phyloP scores from a whole-genome alignment of 805 yeast genomes.

The Metschnikowia hibisci region DNA sequence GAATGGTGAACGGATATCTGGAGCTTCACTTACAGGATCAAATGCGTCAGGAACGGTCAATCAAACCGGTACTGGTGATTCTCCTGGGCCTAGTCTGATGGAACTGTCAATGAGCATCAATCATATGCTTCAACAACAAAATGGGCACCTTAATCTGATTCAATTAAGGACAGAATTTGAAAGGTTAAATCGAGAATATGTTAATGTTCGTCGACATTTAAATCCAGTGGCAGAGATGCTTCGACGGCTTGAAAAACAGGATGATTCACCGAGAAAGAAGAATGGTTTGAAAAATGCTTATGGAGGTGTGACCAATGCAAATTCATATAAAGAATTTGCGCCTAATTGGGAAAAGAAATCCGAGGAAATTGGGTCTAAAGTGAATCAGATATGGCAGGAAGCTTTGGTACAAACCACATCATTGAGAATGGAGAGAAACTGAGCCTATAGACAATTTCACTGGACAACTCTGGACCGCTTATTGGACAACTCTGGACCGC shows the following conservation, averaged over 20 bases:
- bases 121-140: constrained; percentile 20
- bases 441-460: constrained; percentile 2
- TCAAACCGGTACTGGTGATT: neutral
- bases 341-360: constrained; percentile 31
- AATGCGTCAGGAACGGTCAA: neutral
- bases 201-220: constrained; percentile 60
- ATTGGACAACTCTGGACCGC: too few relatives aligned
- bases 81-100: neutral
- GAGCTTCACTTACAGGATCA: neutral
- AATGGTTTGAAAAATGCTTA: constrained; percentile 10
- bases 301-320: constrained; percentile 18
- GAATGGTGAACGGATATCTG: constrained; percentile 1
- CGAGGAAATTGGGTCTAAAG: constrained; percentile 21
- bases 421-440: constrained; percentile 10
- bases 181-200: constrained; percentile 67
- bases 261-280: constrained; percentile 22
- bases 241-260: constrained; percentile 39
- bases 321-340: constrained; percentile 33
- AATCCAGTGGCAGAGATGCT: constrained; percentile 70
- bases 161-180: constrained; percentile 75
- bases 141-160: constrained; percentile 43
- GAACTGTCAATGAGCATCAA: constrained; percentile 7
- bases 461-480: too few relatives aligned
- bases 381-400: constrained; percentile 40
- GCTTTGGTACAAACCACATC: constrained; percentile 26